Base-by-base conservation (phyloP, 495 filamentous ascomycete genomes). In the Pseudotulostoma volvatum region DNA sequence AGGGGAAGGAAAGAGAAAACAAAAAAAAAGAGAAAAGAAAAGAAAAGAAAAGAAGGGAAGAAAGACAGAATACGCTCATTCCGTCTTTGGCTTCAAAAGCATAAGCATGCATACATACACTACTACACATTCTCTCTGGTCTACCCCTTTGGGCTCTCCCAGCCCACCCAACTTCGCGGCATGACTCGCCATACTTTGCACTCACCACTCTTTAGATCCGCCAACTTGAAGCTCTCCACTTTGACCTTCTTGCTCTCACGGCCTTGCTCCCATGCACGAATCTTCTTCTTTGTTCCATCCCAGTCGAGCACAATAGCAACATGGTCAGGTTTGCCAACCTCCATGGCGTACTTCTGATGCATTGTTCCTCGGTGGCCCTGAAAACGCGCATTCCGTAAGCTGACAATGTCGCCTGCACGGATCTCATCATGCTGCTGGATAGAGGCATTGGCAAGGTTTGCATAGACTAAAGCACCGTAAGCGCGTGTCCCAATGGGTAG, bases 201-300 rank as follows among this genome's bases (percentile, higher is more conserved):
- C 64, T 97, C 90, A 8, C 90, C 90, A 57, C 79, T 87, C 53
- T 82, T 69, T 50, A 97, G 51, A 61, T 97, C 90, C 28, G 84
- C 85, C 37, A 97, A 66, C 63, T 87, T 86, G 55, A 82, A 96
- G 55, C 83, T 86, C 65, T 96, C 88, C 40, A 82, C 61, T 64
- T 87, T 92, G 28, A 92, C 81, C 64, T 95, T 96, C 62, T 79
- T 90, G 53, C 77, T 88, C 60, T 96, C 90, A 20, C 90, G 65
- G 0, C 88, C 90, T 52, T 97, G 90, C 52, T 97, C 90, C 81
- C 83, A 96, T 0, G 77, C 87, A 30, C 87, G 64, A 25, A 97
- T 79, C 70, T 94, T 93, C 73, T 94, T 95, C 69, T 95, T 93
- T 18, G 85, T 93, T 20, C 90, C 90, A 55, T 97, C 90, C 90